phyloP scores from a whole-genome alignment of 176 grass and related monocot genomes.

The Avena eriantha region DNA sequence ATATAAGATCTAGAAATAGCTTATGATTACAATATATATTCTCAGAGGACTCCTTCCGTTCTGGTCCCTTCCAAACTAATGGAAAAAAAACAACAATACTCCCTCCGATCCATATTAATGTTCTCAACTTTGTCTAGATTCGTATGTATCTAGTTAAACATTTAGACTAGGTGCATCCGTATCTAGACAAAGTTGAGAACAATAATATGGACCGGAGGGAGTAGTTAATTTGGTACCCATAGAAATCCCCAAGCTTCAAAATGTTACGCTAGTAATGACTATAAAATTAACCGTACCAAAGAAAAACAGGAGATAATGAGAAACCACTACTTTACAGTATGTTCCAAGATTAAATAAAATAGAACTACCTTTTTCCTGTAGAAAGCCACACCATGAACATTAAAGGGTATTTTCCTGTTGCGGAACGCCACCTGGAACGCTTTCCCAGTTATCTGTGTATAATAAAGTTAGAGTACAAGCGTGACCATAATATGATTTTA shows the following conservation, averaged over 20 bases:
- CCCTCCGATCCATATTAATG: too few species aligned
- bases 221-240: conserved; percentile 23
- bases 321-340: conserved; percentile 22
- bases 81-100: not conserved
- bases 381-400: conserved; percentile 92
- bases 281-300: conserved; percentile 24
- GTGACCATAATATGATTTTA: conserved; percentile 45
- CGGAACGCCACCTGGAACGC: conserved; percentile 85
- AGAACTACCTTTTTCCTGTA: conserved; percentile 90
- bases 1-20: conserved; percentile 16
- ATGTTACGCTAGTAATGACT: conserved; percentile 16
- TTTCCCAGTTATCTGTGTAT: conserved; percentile 87
- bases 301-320: conserved; percentile 20
- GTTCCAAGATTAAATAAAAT: conserved; percentile 33
- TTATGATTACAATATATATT: conserved; percentile 33
- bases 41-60: not conserved
- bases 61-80: conserved; percentile 13
- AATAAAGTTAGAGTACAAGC: conserved; percentile 38
- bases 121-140: too few species aligned
- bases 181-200: too few species aligned
- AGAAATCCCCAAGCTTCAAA: conserved; percentile 35
- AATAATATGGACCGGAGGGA: too few species aligned
- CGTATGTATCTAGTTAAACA: too few species aligned
- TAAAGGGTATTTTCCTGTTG: conserved; percentile 98
- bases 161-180: too few species aligned